These are phyloP conservation scores for Barbatosphaeria neglecta DNA, from an alignment of 495 filamentous ascomycete species.

Conservation along the genomic window DNA sequence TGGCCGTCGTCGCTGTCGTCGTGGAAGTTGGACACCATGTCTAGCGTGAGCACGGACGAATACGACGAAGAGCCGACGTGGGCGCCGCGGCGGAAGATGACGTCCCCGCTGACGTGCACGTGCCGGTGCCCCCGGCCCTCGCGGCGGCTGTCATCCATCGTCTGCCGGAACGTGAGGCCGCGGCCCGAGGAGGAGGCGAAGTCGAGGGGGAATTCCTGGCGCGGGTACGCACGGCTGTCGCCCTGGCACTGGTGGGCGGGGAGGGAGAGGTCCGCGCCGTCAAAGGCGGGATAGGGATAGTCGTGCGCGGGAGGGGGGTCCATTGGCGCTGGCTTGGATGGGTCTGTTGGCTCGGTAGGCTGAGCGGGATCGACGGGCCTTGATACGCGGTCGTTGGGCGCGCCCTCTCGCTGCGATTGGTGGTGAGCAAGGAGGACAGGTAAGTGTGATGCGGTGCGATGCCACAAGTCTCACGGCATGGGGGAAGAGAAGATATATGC, in stretches of 20 bases:
- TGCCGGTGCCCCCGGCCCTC: slow-evolving; percentile 3
- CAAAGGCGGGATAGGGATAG: slow-evolving; percentile 10
- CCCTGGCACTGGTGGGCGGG: slow-evolving; percentile 1
- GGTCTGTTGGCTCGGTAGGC: too few relatives aligned
- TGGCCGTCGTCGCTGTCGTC: too few relatives aligned
- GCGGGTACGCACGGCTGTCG: not conserved
- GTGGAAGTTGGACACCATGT: slow-evolving; percentile 26
- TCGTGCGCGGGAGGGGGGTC: not conserved
- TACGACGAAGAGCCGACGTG: slow-evolving; percentile 8
- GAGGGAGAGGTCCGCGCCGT: slow-evolving; percentile 5
- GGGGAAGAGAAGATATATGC: too few relatives aligned
- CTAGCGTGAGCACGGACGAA: slow-evolving; percentile 21
- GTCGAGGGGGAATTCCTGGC: not conserved
- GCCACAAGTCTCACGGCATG: too few relatives aligned
- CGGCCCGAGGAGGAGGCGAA: slow-evolving; percentile 13
- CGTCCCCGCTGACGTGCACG: slow-evolving; percentile 23
- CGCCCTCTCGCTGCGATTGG: too few relatives aligned
- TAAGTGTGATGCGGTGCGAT: too few relatives aligned
- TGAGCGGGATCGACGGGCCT: too few relatives aligned
- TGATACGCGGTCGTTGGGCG: too few relatives aligned
- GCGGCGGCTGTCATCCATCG: slow-evolving; percentile 4
- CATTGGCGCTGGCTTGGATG: too few relatives aligned
- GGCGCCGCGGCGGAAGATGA: slow-evolving; percentile 21
- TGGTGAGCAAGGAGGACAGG: not conserved
- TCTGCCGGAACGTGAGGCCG: slow-evolving; percentile 17